Percentiles rank a stretch among this genome's conserved stretches.
Evolutionary conservation across 192 early-diverging fungal species (phyloP).

Genomic region (Nowakowskiella sp.): DNA sequence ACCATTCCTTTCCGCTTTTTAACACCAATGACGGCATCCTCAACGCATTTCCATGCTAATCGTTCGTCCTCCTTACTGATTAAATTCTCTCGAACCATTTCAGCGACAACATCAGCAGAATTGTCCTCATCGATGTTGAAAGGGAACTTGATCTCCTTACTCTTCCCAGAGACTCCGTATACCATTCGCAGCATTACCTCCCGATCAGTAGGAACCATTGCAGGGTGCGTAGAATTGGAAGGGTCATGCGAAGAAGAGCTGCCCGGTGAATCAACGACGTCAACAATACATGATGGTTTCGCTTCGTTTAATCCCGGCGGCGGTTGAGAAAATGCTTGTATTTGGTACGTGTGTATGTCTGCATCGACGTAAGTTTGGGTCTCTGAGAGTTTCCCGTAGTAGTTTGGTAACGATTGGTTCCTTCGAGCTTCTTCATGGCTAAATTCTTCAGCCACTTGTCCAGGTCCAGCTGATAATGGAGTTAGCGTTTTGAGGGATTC

Average conservation of each 20-base stretch:
- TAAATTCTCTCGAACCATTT: constrained; percentile 38
- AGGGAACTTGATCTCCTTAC: constrained; percentile 60
- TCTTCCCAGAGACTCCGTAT: constrained; percentile 15
- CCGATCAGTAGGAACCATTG: too few relatives aligned
- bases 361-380: too few relatives aligned
- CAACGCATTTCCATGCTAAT: constrained; percentile 21
- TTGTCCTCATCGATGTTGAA: constrained; percentile 61
- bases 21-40: constrained; percentile 19
- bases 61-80: constrained; percentile 29
- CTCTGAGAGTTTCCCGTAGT: too few relatives aligned
- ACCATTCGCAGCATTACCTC: constrained; percentile 33
- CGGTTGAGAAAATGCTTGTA: neutral
- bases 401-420: too few relatives aligned
- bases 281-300: constrained; percentile 17
- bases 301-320: constrained; percentile 4
- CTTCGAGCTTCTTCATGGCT: too few relatives aligned
- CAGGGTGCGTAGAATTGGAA: too few relatives aligned
- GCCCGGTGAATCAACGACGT: constrained; percentile 17
- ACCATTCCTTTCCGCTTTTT: constrained; percentile 7
- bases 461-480: neutral
- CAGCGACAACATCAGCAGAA: constrained; percentile 58
- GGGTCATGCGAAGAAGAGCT: too few relatives aligned
- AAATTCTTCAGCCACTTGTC: neutral
- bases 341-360: too few relatives aligned
- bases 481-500: too few relatives aligned